Conservation (phyloP, 345 rosid species). For the Moringa oleifera region DNA sequence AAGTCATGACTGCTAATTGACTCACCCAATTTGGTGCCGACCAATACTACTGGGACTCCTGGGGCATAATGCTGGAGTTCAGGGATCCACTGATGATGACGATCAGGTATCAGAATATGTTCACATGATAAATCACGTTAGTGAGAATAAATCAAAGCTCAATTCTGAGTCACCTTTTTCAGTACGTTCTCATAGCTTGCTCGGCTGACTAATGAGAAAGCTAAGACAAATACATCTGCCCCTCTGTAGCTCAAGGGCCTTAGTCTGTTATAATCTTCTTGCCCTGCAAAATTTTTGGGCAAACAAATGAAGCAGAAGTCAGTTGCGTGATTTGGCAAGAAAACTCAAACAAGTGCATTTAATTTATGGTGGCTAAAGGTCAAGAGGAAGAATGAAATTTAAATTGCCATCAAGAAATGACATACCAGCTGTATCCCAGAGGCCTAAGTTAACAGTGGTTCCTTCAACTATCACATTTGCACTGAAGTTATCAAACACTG, state of each 20-base stretch:
- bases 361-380: neutral
- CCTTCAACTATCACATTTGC: slow-evolving; percentile 95
- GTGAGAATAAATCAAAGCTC: slow-evolving; percentile 6
- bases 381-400: slow-evolving; percentile 7
- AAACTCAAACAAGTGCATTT: neutral
- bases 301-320: neutral
- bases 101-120: slow-evolving; percentile 23
- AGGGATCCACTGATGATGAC: slow-evolving; percentile 86
- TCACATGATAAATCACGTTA: neutral
- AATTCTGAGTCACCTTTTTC: slow-evolving; percentile 59
- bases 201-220: slow-evolving; percentile 92
- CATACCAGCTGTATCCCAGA: slow-evolving; percentile 99
- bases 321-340: slow-evolving; percentile 2
- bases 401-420: slow-evolving; percentile 6
- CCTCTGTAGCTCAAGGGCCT: slow-evolving; percentile 99
- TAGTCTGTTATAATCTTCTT: slow-evolving; percentile 93
- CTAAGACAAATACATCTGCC: slow-evolving; percentile 91
- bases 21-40: slow-evolving; percentile 92
- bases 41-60: slow-evolving; percentile 83
- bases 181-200: slow-evolving; percentile 93
- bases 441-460: slow-evolving; percentile 87
- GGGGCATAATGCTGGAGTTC: slow-evolving; percentile 94
- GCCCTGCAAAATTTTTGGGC: slow-evolving; percentile 46
- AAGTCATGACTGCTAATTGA: neutral
- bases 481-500: slow-evolving; percentile 96